Evolutionary conservation across 805 yeast genomes (phyloP), one percentile per base, ranked within the genome.

Genomic region (Saccharomycopsis sp.): DNA sequence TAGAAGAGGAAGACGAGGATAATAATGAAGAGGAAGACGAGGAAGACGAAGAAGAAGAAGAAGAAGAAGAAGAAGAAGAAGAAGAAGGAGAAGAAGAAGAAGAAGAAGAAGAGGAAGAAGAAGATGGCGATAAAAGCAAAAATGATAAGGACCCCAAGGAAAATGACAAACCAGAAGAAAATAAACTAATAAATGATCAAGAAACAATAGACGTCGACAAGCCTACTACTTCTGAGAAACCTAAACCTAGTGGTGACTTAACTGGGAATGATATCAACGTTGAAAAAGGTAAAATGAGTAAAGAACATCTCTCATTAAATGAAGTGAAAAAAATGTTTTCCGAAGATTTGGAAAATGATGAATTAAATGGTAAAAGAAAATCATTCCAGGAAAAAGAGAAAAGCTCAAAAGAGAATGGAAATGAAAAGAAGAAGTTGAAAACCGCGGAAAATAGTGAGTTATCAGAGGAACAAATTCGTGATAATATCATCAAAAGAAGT

Each of bases 401-500:
- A 45, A n/a, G 45, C 42, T 3, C 48, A 40, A 3, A 3, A 14
- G 10, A 17, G 14, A 9, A n/a, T 9, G 8, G 15, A 26, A 8
- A 32, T 10, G 8, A 27, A 17, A 20, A 28, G 4, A 20, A n/a
- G 9, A 23, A 23, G 26, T 6, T 23, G 10, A 23, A 23, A 23
- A 23, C 26, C 6, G 10, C 26, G 6, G 10, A 6, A 8, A 10
- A 23, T 23, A 8, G 53, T 6, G 52, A 37, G 17, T 17, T 47
- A 14, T 31, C 43, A 37, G 41, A 46, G 3, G 45, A 49, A 29
- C 34, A 49, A 10, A 47, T 58, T n/a, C 56, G 62, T 39, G 55
- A 59, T n/a, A 56, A 54, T 6, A 51, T 66, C 17, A 48, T 53
- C 1, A 50, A 56, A n/a, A 71, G 72, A 21, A 74, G 82, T 1